A percentile compares a stretch with the other conserved stretches of the same genome.
Conservation (phyloP, 495 filamentous ascomycete genomes). For the Tuber borchii region DNA sequence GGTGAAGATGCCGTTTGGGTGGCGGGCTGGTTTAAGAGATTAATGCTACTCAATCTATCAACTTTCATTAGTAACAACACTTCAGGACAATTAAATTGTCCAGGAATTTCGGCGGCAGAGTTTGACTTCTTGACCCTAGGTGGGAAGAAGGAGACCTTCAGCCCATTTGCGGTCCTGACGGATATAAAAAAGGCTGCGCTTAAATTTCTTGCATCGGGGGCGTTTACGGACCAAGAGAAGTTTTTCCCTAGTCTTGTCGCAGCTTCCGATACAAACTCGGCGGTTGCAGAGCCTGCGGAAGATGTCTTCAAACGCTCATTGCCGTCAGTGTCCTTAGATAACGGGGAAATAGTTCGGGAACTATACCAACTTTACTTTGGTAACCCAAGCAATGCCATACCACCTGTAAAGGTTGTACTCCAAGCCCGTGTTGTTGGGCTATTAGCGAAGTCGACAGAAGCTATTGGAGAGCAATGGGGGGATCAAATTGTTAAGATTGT, state of each 20-base stretch:
- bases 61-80: slow-evolving; percentile 41
- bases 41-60: slow-evolving; percentile 58
- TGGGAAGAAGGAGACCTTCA: slow-evolving; percentile 56
- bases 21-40: slow-evolving; percentile 68
- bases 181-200: slow-evolving; percentile 57
- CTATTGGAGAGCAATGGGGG: slow-evolving; percentile 56
- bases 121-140: slow-evolving; percentile 65
- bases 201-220: slow-evolving; percentile 70
- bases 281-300: slow-evolving; percentile 71
- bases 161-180: slow-evolving; percentile 30
- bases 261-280: slow-evolving; percentile 71
- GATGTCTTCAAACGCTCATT: slow-evolving; percentile 72
- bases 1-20: slow-evolving; percentile 65
- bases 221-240: slow-evolving; percentile 70
- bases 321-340: slow-evolving; percentile 62
- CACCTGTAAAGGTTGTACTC: slow-evolving; percentile 59
- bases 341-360: slow-evolving; percentile 53
- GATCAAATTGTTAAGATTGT: slow-evolving; percentile 61
- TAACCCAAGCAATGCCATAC: slow-evolving; percentile 44
- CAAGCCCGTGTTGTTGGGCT: slow-evolving; percentile 67
- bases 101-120: slow-evolving; percentile 65
- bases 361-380: slow-evolving; percentile 68
- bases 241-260: slow-evolving; percentile 79
- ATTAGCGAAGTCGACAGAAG: slow-evolving; percentile 66
- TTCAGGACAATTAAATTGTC: slow-evolving; percentile 49